Evolutionary conservation across 805 yeast species (phyloP).

Genomic region (Lachancea fermentati): DNA sequence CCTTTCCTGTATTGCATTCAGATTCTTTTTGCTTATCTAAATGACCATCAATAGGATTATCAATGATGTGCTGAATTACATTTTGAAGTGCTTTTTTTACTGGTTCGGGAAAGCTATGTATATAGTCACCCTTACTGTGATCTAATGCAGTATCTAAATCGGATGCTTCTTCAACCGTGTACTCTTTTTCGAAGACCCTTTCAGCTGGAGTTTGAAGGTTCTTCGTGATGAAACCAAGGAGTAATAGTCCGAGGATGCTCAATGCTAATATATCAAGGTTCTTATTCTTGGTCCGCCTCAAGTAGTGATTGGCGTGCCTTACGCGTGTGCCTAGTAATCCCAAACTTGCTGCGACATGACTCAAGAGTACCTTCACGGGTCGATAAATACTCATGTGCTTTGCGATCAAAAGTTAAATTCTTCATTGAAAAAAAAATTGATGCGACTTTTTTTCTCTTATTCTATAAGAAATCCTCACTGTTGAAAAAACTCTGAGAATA

Average conservation of each 20-base stretch:
- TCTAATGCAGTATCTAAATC: background rate
- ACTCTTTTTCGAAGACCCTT: background rate
- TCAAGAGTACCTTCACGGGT: background rate
- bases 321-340: constrained; percentile 4
- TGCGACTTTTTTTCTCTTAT: background rate
- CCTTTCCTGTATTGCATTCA: constrained; percentile 16
- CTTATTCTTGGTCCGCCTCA: constrained; percentile 4
- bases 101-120: background rate
- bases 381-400: constrained; percentile 4
- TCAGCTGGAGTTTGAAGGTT: background rate
- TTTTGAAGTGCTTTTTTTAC: constrained; percentile 15
- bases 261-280: background rate
- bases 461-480: too few species aligned
- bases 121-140: background rate
- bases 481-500: too few species aligned
- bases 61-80: constrained; percentile 19
- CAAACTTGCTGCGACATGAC: background rate
- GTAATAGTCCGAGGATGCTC: constrained; percentile 1
- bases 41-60: constrained; percentile 24
- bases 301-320: constrained; percentile 7
- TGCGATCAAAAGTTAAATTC: background rate
- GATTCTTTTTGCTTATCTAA: constrained; percentile 16
- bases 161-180: background rate
- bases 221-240: background rate
- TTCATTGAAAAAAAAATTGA: background rate